phyloP scores from a whole-genome alignment of 192 early-diverging fungal species.

The Jimgerdemannia lactiflua region DNA sequence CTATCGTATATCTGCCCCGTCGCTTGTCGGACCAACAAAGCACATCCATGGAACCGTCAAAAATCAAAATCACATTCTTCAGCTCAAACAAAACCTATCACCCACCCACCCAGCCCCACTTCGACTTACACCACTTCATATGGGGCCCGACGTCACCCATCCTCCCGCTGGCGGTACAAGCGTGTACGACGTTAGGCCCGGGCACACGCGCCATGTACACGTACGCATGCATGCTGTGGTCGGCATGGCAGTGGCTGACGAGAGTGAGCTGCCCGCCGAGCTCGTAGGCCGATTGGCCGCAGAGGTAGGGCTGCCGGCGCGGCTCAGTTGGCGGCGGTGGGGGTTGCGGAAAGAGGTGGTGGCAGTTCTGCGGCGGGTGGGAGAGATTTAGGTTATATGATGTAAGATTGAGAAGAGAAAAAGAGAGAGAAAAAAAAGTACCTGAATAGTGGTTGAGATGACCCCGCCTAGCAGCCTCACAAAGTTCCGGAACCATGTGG shows the following conservation, averaged over 20 bases:
- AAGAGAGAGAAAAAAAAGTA: neutral
- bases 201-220: constrained; percentile 36
- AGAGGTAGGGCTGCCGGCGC: constrained; percentile 5
- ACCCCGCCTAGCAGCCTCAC: constrained; percentile 24
- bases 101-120: neutral
- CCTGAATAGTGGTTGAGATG: constrained; percentile 32
- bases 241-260: constrained; percentile 32
- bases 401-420: neutral
- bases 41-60: neutral
- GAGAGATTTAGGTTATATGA: neutral
- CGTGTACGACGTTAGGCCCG: constrained; percentile 44
- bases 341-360: constrained; percentile 18
- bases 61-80: neutral
- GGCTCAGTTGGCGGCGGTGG: neutral
- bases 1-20: constrained; percentile 32
- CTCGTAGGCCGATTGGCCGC: constrained; percentile 47
- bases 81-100: neutral
- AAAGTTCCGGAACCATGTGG: constrained; percentile 44
- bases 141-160: constrained; percentile 41
- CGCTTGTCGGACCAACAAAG: constrained; percentile 5
- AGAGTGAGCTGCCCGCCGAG: constrained; percentile 41
- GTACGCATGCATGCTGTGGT: constrained; percentile 41
- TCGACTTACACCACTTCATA: constrained; percentile 43
- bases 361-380: constrained; percentile 4
- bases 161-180: constrained; percentile 3